Evolutionary conservation across 441 rosid species (phyloP), one percentile per base, ranked within the genome.

Genomic region (Adansonia rubrostipa): DNA sequence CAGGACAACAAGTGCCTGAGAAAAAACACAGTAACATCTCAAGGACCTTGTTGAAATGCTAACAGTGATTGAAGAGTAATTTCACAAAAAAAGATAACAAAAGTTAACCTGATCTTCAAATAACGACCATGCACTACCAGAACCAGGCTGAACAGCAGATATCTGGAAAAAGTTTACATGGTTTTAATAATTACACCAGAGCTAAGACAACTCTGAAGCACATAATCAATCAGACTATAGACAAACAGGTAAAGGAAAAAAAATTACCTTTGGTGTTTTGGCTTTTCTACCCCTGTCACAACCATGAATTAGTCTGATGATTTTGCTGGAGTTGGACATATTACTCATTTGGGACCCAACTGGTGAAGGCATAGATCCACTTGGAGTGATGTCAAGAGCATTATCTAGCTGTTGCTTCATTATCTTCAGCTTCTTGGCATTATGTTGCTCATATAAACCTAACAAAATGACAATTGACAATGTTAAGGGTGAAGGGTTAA

Each of bases 1-100:
- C 81, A 97, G 95, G 80, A 95, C 99, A 71, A 97, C 97, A 81
- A 97, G 99, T 64, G 99, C 99, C 99, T 97, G 79, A 50, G 78
- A 36, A 80, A 69, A 80, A 79, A 78, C 68, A 14, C 65, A 65
- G 67, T 48, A 44, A 47, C n/a, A 50, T 64, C 78, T 82, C 61
- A 81, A 67, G 58, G 73, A 75, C 19, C 40, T 74, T 33, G 65
- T 53, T 58, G 78, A 48, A 75, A 56, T 20, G 79, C 64, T 36
- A 51, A 20, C 63, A 73, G 70, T 47, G 69, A 60, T 77, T 33
- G 70, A 70, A 61, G 20, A 63, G 68, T 42, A 65, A 13, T 57
- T 67, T 61, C 66, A 61, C 66, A 61, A 64, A 74, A 64, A 69
- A 71, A 61, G 14, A 47, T 60, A 40, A 61, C 64, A 79, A 61